phyloP scores from a whole-genome alignment of 257 asterid species.

The Fraxinus quadrangulata region DNA sequence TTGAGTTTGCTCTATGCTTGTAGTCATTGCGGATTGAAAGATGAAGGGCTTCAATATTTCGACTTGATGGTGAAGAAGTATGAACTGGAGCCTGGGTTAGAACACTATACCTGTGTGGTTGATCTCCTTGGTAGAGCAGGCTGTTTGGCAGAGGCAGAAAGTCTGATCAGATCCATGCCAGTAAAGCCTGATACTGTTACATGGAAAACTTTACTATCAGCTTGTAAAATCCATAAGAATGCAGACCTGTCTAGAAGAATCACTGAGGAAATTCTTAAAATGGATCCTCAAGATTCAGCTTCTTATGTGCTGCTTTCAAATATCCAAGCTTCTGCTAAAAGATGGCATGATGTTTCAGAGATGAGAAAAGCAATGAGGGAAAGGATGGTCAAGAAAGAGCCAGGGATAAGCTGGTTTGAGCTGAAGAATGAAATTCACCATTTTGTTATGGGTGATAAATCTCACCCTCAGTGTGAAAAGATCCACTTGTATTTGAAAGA shows the following conservation, averaged over 20 bases:
- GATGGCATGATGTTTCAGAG: slow-evolving; percentile 64
- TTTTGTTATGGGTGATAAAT: slow-evolving; percentile 60
- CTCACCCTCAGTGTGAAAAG: slow-evolving; percentile 54
- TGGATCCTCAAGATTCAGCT: slow-evolving; percentile 74
- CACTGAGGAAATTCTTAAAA: slow-evolving; percentile 58
- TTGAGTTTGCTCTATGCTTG: slow-evolving; percentile 85
- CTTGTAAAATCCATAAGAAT: slow-evolving; percentile 72
- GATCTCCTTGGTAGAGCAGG: slow-evolving; percentile 95
- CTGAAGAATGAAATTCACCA: slow-evolving; percentile 58
- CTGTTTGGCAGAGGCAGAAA: slow-evolving; percentile 73
- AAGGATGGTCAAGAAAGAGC: slow-evolving; percentile 71
- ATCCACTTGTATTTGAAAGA: slow-evolving; percentile 56
- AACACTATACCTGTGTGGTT: slow-evolving; percentile 83
- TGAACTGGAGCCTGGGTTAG: slow-evolving; percentile 60
- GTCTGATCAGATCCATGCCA: slow-evolving; percentile 70
- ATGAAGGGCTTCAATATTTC: slow-evolving; percentile 66
- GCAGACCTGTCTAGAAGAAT: slow-evolving; percentile 61
- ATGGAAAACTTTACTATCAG: slow-evolving; percentile 85
- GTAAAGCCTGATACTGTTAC: slow-evolving; percentile 58
- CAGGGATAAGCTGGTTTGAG: slow-evolving; percentile 89
- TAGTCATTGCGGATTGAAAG: slow-evolving; percentile 83
- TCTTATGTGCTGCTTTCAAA: slow-evolving; percentile 80
- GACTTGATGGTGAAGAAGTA: slow-evolving; percentile 54
- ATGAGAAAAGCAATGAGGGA: slow-evolving; percentile 69
- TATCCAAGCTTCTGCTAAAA: slow-evolving; percentile 60